A percentile compares a stretch with the other conserved stretches of the same genome.
Conservation (phyloP, 495 filamentous ascomycete genomes). For the Penicillium egyptiacum region DNA sequence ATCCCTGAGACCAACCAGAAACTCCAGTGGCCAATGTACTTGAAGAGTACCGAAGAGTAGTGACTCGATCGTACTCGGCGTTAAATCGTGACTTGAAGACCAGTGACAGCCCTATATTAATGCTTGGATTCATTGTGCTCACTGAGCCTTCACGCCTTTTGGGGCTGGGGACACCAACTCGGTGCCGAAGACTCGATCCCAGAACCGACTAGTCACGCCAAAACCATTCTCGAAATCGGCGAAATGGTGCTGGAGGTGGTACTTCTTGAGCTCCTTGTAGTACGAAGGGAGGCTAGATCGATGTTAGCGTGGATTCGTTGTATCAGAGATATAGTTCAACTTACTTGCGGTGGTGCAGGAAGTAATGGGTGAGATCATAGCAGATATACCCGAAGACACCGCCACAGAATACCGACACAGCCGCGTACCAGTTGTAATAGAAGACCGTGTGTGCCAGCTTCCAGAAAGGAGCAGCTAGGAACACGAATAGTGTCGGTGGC, state of each 20-base stretch:
- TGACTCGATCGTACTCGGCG: constrained; percentile 13
- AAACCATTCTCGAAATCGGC: constrained; percentile 97
- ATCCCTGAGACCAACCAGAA: constrained; percentile 18
- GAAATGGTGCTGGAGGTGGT: constrained; percentile 95
- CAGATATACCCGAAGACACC: constrained; percentile 93
- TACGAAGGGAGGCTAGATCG: constrained; percentile 68
- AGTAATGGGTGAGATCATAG: constrained; percentile 98
- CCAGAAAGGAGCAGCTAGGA: constrained; percentile 88
- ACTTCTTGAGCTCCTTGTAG: constrained; percentile 90
- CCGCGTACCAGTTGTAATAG: constrained; percentile 81
- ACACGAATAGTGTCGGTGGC: constrained; percentile 86
- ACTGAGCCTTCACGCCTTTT: constrained; percentile 58
- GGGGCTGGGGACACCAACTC: constrained; percentile 57
- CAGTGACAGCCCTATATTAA: constrained; percentile 2
- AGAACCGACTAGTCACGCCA: constrained; percentile 96
- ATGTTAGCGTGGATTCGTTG: constrained; percentile 15
- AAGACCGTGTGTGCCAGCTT: constrained; percentile 85
- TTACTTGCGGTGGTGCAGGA: constrained; percentile 94
- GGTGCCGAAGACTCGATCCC: constrained; percentile 91
- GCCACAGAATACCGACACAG: constrained; percentile 74
- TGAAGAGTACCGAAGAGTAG: constrained; percentile 3
- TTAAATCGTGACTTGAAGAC: constrained; percentile 29
- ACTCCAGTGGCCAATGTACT: constrained; percentile 22
- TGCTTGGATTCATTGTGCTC: constrained; percentile 17
- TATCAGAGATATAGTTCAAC: constrained; percentile 21